Evolutionary conservation across 2,329 filamentous ascomycete genomes (phyloP).

Genomic region (Penicillium capsulatum): DNA sequence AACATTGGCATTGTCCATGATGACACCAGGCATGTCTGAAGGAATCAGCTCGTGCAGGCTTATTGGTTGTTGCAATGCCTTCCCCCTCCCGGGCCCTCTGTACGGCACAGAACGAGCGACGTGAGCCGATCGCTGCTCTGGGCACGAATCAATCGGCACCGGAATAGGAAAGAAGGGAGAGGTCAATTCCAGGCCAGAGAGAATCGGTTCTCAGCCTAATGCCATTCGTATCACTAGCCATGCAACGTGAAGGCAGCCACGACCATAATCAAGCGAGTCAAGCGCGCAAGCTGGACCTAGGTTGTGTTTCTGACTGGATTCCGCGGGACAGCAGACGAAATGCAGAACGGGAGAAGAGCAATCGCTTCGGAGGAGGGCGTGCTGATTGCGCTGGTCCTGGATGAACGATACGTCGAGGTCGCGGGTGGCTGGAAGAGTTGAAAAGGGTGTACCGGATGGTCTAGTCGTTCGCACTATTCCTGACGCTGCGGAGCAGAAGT

Average conservation of each 20-base stretch:
- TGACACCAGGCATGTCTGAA: slow-evolving; percentile 41
- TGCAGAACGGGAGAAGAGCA: neutral
- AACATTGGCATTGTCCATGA: slow-evolving; percentile 38
- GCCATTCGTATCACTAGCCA: slow-evolving; percentile 28
- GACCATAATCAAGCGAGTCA: slow-evolving; percentile 23
- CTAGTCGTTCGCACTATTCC: no score
- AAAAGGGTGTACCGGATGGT: no score
- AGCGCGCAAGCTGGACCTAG: slow-evolving; percentile 6
- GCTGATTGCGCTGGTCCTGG: no score
- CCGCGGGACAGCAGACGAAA: no score
- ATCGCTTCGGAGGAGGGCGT: neutral
- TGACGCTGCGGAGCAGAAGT: no score
- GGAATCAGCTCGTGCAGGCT: slow-evolving; percentile 7
- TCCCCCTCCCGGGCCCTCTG: slow-evolving; percentile 31
- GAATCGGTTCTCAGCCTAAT: slow-evolving; percentile 18
- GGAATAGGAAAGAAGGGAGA: slow-evolving; percentile 26
- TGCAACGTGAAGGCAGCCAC: slow-evolving; percentile 14
- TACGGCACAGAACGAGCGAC: slow-evolving; percentile 25
- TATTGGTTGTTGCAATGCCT: slow-evolving; percentile 16
- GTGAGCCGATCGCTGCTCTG: slow-evolving; percentile 14
- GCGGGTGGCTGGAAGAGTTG: neutral
- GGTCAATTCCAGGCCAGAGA: slow-evolving; percentile 14
- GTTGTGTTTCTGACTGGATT: slow-evolving; percentile 1
- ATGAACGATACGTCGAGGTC: neutral
- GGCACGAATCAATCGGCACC: slow-evolving; percentile 16